Evolutionary conservation across 192 early-diverging fungal species (phyloP).

Genomic region (Chytriomyces sp.): DNA sequence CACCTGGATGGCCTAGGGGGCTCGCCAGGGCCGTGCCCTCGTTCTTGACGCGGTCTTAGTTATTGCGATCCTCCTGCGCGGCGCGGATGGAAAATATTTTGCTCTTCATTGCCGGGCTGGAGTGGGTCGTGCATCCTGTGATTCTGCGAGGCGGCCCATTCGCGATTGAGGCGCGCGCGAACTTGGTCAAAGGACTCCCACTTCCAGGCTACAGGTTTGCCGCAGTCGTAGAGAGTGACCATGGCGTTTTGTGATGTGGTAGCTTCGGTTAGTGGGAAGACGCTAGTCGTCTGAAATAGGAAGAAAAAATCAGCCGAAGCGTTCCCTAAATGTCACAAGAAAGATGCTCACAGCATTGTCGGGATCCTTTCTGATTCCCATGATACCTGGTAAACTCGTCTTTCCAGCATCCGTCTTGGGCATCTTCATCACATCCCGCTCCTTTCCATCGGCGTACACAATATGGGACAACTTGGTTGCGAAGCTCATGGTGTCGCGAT

Average conservation of each 20-base stretch:
- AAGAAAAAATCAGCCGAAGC: too few species aligned
- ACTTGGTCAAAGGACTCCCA: conserved; percentile 33
- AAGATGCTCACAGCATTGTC: conserved; percentile 19
- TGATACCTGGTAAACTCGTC: conserved; percentile 73
- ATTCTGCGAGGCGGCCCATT: conserved; percentile 1
- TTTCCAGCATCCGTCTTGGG: conserved; percentile 75
- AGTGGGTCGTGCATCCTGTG: conserved; percentile 26
- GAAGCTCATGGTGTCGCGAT: conserved; percentile 84
- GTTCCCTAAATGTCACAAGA: too few species aligned
- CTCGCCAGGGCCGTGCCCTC: too few species aligned
- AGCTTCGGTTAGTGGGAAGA: conserved; percentile 1
- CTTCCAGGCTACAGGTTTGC: neutral
- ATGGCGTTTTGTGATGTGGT: conserved; percentile 5
- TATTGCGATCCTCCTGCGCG: conserved; percentile 2
- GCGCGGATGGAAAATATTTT: conserved; percentile 11
- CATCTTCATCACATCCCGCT: conserved; percentile 83
- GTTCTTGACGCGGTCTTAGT: neutral
- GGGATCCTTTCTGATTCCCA: conserved; percentile 52
- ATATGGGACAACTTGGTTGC: conserved; percentile 81
- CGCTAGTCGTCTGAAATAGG: conserved; percentile 9
- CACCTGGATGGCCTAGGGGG: too few species aligned
- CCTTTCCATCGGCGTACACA: conserved; percentile 64
- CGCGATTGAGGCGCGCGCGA: conserved; percentile 14
- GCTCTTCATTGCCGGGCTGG: neutral
- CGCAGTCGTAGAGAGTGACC: conserved; percentile 26